Evolutionary conservation across 179 eudicot species (phyloP), one percentile per base, ranked within the genome.

Genomic region (Patellifolia procumbens): DNA sequence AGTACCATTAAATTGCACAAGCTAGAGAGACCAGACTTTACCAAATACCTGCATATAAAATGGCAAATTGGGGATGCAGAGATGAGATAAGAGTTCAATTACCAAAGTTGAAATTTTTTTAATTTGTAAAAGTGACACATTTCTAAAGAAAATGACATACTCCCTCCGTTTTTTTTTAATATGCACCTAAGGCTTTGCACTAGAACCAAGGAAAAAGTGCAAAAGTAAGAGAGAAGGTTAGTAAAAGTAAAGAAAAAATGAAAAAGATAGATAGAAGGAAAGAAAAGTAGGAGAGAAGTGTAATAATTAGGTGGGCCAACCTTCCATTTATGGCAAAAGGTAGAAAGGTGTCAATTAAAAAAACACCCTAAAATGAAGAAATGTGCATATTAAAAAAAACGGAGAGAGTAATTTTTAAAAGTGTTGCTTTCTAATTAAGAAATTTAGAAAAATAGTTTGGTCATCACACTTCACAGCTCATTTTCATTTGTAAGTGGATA

Each of bases 61-160:
- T 61, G 62, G 20, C 60, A 29, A 74, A 46, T 32, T 62, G 12
- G 49, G 20, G 7, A 9, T 35, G 34, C 11, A 55, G 49, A 52
- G 45, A 34, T 74, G 56, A 74, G 42, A 65, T 42, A 70, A 42
- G 39, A 32, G 20, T 53, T 35, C 5, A 46, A 52, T 42, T 53
- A 42, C 51, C 63, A 65, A 64, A 64, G 71, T 39, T 17, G 63
- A 48, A 72, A 39, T 28, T 42, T 42, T 29, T 43, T 72, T 39
- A 24, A 60, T 32, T 26, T 16, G 20, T 7, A 29, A 39, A 68
- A 20, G 29, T 46, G 56, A 65, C 49, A 37, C 29, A 65, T n/a
- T 9, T 7, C 39, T 8, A 35, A n/a, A 39, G 37, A 52, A 19
- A 20, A 16, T 52, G 19, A 59, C 16, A 59, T 35, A n/a, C n/a